Evolutionary conservation across 768 basidiomycete species (phyloP), one percentile per base, ranked within the genome.

Genomic region (Termitomyces sp.): DNA sequence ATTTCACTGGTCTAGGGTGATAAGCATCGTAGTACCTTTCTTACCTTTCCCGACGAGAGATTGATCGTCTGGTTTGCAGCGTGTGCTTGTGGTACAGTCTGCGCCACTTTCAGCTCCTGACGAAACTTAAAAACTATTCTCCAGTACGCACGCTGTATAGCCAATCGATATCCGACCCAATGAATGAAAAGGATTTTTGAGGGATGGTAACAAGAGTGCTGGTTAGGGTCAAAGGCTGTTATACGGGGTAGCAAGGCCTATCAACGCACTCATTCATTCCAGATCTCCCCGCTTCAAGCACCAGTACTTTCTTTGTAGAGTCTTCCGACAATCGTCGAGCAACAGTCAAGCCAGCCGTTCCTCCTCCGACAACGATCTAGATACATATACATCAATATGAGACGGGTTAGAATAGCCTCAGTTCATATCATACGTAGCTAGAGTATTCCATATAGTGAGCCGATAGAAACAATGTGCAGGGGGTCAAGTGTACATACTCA

Each of bases 311-410:
- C 45, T 46, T 46, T 13, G 13, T 15, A 18, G 13, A 12, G 7
- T 46, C 20, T 46, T 46, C 45, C 29, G 45, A 46, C 29, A 46
- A 18, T 46, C 45, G 29, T 32, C 44, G 44, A 15, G 71, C 72
- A 39, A 72, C 63, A 13, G 70, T 68, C 22, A 72, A 54, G 7
- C 72, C 72, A 18, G 72, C 62, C 6, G 70, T 68, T 10, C 72
- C 72, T 25, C 72, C 72, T 44, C 72, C 72, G 22, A 68, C 64
- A 27, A 68, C 54, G 20, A 68, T 63, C 67, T 68, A 50, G 9
- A 45, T 13, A 6, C 31, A n/a, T n/a, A n/a, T 3, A 45, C 11
- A 44, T 31, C 18, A 31, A 29, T 20, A 10, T 23, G 12, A 53
- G 31, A n/a, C 12, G 5, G 27, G 5, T 32, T 22, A 27, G 18